These are phyloP conservation scores for Pseudognaphalium luteoalbum DNA, from an alignment of 129 eudicot genomes.

Conservation along the genomic window DNA sequence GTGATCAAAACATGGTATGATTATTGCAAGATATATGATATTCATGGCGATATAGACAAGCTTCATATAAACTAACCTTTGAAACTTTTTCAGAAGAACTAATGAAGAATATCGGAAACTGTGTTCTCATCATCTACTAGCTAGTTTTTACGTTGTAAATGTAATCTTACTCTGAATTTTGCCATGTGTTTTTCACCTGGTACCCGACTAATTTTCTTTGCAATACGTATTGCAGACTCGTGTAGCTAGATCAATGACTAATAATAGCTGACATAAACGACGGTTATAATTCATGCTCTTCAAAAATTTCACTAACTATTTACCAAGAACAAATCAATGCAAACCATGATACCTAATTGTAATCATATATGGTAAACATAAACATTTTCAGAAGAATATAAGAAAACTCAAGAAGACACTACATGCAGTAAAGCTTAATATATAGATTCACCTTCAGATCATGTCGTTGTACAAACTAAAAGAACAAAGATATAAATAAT, in stretches of 20 bases:
- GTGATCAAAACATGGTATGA: no score
- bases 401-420: neutral
- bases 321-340: neutral
- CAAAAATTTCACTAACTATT: neutral
- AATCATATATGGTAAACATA: neutral
- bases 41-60: no score
- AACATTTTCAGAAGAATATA: neutral
- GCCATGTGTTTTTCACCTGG: no score
- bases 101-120: no score
- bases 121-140: neutral
- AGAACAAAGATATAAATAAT: slow-evolving; percentile 3
- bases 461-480: slow-evolving; percentile 6
- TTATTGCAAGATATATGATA: no score
- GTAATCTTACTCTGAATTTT: neutral
- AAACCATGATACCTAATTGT: neutral
- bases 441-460: neutral
- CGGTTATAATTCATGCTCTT: no score
- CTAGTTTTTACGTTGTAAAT: neutral
- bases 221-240: no score
- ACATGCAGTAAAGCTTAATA: no score
- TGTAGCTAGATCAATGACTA: neutral
- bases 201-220: no score
- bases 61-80: neutral
- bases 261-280: neutral
- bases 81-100: no score